Base-by-base conservation (phyloP, 352 stramenopile species). In the Globisporangium spinosum region DNA sequence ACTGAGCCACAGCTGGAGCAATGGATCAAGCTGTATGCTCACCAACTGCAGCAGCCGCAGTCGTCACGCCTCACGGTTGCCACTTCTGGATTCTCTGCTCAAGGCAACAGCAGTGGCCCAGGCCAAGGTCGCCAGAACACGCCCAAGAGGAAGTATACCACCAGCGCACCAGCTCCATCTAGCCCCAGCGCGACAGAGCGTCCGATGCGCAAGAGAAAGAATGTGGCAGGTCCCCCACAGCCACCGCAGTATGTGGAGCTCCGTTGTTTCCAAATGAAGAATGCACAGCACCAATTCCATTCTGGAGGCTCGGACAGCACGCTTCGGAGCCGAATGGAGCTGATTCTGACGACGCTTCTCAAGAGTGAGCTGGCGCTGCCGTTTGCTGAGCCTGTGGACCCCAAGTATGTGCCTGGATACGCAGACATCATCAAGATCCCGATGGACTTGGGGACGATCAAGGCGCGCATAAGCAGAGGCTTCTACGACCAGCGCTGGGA, bases 361-460 rank as follows among this genome's bases (percentile, higher is more conserved):
- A 79, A 82, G 38, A 87, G 90, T 58, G 82, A 90, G 35, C 55
- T 95, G 43, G 81, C 89, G 17, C 23, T 80, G 32, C 75, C 89
- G 34, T 96, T 96, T 64, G 72, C 81, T 0, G 68, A 80, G 5
- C 89, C 89, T 5, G 89, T 96, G 59, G 82, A 91, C 34, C 63
- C 76, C 12, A 77, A 86, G 2, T 80, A 87, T 25, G 80, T 96
- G 1, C 87, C 83, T 17, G 85, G 83, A 15, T 96, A 96, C 62
- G 62, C 69, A 2, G 74, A 83, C 43, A 58, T 96, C 29, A 81
- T 96, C 64, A 88, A 87, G 57, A 53, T 83, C 7, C 90, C 93
- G 20, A 98, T 98, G 89, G 94, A 98, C 71, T 72, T 98, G 4
- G 85, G 85, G 5, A 98, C 95, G 27, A 82, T 98, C 45, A 88